Evolutionary conservation across 2,329 filamentous ascomycete species (phyloP).

Genomic region (Xylariaceae sp.): DNA sequence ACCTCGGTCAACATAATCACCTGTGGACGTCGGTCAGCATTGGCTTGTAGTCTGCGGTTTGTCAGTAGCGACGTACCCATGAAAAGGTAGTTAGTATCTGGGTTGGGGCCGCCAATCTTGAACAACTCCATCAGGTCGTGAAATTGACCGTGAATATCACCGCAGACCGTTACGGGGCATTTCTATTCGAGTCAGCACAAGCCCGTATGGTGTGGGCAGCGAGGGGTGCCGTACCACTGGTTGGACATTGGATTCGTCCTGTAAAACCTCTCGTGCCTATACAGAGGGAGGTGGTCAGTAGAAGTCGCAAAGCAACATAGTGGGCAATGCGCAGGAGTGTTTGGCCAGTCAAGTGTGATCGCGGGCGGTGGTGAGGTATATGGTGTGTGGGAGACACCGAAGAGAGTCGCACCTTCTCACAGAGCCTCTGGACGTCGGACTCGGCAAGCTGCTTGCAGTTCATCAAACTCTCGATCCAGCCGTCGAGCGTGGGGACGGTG

Average conservation of each 20-base stretch:
- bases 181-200: constrained; percentile 54
- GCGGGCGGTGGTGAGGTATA: neutral
- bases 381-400: neutral
- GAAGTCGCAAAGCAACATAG: constrained; percentile 1
- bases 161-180: constrained; percentile 98
- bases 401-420: constrained; percentile 76
- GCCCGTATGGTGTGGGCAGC: neutral
- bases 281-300: constrained; percentile 32
- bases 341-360: neutral
- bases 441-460: constrained; percentile 96
- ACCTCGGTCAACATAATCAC: constrained; percentile 97
- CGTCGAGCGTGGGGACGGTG: constrained; percentile 88
- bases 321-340: neutral
- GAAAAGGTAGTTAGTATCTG: constrained; percentile 98
- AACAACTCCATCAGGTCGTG: constrained; percentile 99
- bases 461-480: constrained; percentile 99
- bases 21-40: constrained; percentile 42
- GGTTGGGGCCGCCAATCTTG: constrained; percentile 96
- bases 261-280: constrained; percentile 90
- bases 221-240: constrained; percentile 68
- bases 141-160: constrained; percentile 98
- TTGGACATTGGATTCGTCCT: constrained; percentile 98
- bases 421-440: constrained; percentile 90
- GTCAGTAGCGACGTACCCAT: constrained; percentile 66
- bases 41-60: neutral